Conservation (phyloP, 2,329 filamentous ascomycete species). For the Pochonia chlamydosporia region DNA sequence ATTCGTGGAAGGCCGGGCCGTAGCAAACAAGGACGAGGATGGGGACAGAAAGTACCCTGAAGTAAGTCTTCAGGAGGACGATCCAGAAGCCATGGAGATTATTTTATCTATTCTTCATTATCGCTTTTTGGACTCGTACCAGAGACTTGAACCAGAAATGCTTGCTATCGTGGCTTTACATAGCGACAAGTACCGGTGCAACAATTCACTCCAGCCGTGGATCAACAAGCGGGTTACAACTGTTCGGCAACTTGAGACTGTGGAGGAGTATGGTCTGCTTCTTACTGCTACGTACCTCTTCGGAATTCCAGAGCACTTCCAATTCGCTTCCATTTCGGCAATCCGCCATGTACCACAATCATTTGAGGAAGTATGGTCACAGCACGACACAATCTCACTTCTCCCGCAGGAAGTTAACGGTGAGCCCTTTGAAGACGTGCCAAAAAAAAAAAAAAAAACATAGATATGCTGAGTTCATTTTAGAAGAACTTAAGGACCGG, state of each 20-base stretch:
- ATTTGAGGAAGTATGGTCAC: neutral
- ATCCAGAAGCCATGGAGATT: neutral
- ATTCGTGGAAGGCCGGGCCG: neutral
- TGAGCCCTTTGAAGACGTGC: too few species aligned
- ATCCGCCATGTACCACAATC: neutral
- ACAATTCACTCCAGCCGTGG: neutral
- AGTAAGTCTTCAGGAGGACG: neutral
- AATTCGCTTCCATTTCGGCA: neutral
- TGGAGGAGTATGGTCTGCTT: neutral
- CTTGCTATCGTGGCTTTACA: neutral
- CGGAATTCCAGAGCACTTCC: neutral
- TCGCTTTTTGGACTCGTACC: neutral
- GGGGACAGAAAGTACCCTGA: too few species aligned
- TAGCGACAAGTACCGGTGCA: neutral
- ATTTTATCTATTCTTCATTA: neutral
- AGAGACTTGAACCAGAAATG: neutral
- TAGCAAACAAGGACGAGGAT: neutral
- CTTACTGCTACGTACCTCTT: neutral
- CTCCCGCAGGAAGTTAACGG: neutral
- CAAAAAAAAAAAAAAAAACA: too few species aligned
- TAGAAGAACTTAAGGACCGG: neutral
- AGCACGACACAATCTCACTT: neutral
- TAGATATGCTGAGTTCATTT: too few species aligned
- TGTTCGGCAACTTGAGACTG: neutral
- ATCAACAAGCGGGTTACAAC: neutral